These are phyloP conservation scores for Hypoxylon rubiginosum DNA, from an alignment of 2,329 filamentous ascomycete genomes.

Conservation along the genomic window DNA sequence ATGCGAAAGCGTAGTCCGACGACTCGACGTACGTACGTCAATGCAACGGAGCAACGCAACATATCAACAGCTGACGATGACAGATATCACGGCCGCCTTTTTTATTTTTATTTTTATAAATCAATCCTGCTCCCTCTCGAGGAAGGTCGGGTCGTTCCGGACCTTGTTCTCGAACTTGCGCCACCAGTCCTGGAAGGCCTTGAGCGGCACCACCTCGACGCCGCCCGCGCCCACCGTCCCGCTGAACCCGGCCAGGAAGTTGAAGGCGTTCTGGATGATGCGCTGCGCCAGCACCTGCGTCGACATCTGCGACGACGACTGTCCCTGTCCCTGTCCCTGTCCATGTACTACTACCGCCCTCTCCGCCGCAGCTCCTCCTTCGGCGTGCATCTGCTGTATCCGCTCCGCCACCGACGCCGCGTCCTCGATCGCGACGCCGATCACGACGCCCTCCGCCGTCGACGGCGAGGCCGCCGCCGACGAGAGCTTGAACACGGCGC, in stretches of 20 bases:
- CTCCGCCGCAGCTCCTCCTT: slow-evolving; percentile 1
- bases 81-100: not conserved
- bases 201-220: slow-evolving; percentile 91
- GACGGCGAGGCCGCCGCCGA: slow-evolving; percentile 5
- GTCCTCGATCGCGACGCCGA: slow-evolving; percentile 88
- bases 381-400: slow-evolving; percentile 50
- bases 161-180: slow-evolving; percentile 91
- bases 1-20: not conserved
- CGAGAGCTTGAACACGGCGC: slow-evolving; percentile 90
- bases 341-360: not conserved
- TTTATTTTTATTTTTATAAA: too few relatives aligned
- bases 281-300: slow-evolving; percentile 88
- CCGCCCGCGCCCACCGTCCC: slow-evolving; percentile 71
- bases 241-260: slow-evolving; percentile 92
- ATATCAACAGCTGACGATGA: not conserved
- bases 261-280: slow-evolving; percentile 97
- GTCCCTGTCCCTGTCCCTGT: slow-evolving; percentile 12
- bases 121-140: slow-evolving; percentile 76
- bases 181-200: slow-evolving; percentile 98
- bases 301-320: slow-evolving; percentile 57
- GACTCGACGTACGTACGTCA: not conserved
- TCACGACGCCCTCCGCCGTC: slow-evolving; percentile 64
- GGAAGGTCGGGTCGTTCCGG: slow-evolving; percentile 86
- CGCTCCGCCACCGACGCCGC: slow-evolving; percentile 74
- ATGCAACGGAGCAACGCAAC: not conserved